Conservation (phyloP, 1,284 basidiomycete species). For the Ustilago loliicola region DNA sequence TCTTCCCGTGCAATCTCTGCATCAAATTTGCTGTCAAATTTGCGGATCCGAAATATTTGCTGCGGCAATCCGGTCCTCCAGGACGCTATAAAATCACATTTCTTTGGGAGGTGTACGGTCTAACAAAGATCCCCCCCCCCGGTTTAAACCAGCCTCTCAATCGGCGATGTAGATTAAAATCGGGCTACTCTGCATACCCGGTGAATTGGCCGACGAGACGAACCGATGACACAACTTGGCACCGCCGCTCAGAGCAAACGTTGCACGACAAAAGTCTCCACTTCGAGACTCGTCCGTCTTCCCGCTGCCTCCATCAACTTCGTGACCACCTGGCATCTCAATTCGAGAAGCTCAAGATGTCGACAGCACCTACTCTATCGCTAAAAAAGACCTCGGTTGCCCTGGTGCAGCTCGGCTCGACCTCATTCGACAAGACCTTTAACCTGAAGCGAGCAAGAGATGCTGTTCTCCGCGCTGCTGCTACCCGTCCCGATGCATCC, state of each 20-base stretch:
- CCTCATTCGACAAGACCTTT: conserved; percentile 60
- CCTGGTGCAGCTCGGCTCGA: conserved; percentile 66
- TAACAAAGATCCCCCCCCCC: no score
- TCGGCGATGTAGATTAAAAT: background rate
- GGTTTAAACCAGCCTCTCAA: no score
- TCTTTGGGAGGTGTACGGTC: background rate
- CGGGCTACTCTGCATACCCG: background rate
- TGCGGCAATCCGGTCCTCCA: conserved; percentile 24
- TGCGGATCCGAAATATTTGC: conserved; percentile 36
- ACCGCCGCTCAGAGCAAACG: background rate
- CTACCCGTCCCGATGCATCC: conserved; percentile 20
- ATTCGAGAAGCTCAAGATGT: conserved; percentile 21
- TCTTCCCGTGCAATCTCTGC: background rate
- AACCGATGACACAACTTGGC: conserved; percentile 5
- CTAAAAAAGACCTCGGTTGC: conserved; percentile 59
- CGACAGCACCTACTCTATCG: conserved; percentile 35
- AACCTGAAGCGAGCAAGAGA: conserved; percentile 63
- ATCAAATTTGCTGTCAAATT: conserved; percentile 10
- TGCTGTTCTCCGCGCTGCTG: conserved; percentile 46
- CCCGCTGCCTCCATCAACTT: background rate
- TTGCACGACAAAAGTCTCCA: background rate
- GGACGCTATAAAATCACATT: no score
- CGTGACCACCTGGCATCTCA: background rate
- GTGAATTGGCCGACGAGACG: conserved; percentile 16
- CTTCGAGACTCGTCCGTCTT: background rate